A percentile compares a stretch with the other conserved stretches of the same genome.
These are phyloP conservation scores for Pestalotiopsis sp. DNA, from an alignment of 2,329 filamentous ascomycete genomes.

Conservation along the genomic window DNA sequence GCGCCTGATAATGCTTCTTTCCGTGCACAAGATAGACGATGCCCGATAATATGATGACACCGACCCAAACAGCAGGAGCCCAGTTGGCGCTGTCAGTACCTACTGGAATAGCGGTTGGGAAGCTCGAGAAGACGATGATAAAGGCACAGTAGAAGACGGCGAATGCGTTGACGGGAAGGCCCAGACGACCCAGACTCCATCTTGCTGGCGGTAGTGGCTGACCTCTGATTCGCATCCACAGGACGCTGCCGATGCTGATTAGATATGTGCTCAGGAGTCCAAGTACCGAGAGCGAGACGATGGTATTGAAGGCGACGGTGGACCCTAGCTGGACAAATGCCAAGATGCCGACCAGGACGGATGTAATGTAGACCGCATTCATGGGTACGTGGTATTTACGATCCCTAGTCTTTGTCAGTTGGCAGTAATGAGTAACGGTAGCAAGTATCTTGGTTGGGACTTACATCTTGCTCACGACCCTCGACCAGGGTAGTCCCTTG, in stretches of 20 bases:
- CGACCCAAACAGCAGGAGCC: conserved; percentile 9
- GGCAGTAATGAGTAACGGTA: not conserved
- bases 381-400: conserved; percentile 28
- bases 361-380: conserved; percentile 31
- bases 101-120: conserved; percentile 2
- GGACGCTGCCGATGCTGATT: conserved; percentile 33
- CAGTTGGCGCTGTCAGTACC: conserved; percentile 4
- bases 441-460: not conserved
- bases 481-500: not conserved
- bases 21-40: conserved; percentile 6
- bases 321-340: conserved; percentile 37
- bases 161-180: not conserved
- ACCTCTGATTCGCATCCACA: conserved; percentile 35
- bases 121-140: conserved; percentile 6
- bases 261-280: conserved; percentile 36
- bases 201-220: conserved; percentile 32
- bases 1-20: conserved; percentile 19
- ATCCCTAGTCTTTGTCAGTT: not conserved
- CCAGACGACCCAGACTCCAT: not conserved
- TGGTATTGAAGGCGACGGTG: conserved; percentile 34
- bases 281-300: conserved; percentile 34
- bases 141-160: conserved; percentile 8
- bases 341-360: conserved; percentile 31
- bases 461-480: not conserved
- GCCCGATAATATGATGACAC: conserved; percentile 5